Percentiles rank a stretch among this genome's conserved stretches.
Conservation (phyloP, 192 early-diverging fungal genomes). For the Hyaloraphidium curvatum region DNA sequence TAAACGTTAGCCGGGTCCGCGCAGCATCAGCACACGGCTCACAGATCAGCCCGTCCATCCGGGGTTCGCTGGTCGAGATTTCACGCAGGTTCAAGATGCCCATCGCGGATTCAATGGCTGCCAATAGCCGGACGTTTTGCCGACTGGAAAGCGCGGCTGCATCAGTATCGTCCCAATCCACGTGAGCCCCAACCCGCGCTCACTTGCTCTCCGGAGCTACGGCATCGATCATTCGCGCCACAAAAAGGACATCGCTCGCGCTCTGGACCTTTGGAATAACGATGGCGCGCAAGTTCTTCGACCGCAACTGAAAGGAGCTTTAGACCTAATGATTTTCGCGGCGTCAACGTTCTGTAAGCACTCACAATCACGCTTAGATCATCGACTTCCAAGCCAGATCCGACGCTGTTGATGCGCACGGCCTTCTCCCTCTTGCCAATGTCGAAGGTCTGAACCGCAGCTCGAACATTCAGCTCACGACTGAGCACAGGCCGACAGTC, state of each 20-base stretch:
- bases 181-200: neutral
- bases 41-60: slow-evolving; percentile 64
- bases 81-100: slow-evolving; percentile 72
- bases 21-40: slow-evolving; percentile 5
- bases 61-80: slow-evolving; percentile 49
- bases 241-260: slow-evolving; percentile 53
- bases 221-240: slow-evolving; percentile 47
- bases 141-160: slow-evolving; percentile 23
- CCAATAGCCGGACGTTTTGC: slow-evolving; percentile 55
- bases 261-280: slow-evolving; percentile 80
- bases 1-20: neutral
- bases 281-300: slow-evolving; percentile 41
- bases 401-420: slow-evolving; percentile 76
- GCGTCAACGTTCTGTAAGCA: neutral
- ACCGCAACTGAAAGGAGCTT: slow-evolving; percentile 28
- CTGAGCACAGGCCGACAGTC: no score
- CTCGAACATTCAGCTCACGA: no score
- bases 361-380: slow-evolving; percentile 61
- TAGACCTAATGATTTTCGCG: neutral
- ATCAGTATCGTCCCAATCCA: neutral
- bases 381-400: slow-evolving; percentile 49
- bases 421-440: slow-evolving; percentile 55
- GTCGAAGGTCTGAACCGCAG: slow-evolving; percentile 40
- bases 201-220: slow-evolving; percentile 41
- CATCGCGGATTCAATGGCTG: slow-evolving; percentile 71